Base-by-base conservation (phyloP, 345 rosid species). In the Syzygium aromaticum region DNA sequence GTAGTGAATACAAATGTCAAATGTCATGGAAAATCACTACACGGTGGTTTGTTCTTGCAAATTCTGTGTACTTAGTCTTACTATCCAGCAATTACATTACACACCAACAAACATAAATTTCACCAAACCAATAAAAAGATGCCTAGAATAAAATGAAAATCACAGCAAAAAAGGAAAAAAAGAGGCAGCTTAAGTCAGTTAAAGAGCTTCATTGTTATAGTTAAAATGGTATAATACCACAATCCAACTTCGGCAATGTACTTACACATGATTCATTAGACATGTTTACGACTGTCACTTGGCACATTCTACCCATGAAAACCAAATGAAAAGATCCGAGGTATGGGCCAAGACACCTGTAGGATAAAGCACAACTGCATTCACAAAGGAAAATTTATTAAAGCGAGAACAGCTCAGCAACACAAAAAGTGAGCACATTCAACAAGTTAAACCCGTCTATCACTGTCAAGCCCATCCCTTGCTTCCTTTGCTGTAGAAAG, bases 321-420 rank as follows among this genome's bases (percentile, higher is more conserved):
- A 30, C 85, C 85, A 52, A 52, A 30, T 54, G 6, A 46, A 54
- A 14, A 67, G 11, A 78, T 67, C 53, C 28, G 11, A 33, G n/a
- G 46, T 21, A 86, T 46, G 43, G 80, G 84, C 57, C 86, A 19
- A 78, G 25, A 49, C 52, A 87, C 27, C 52, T 78, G 25, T 93
- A 95, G 99, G 99, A 97, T 96, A 97, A 98, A 97, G 89, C 98
- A 97, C 87, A 97, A 88, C 99, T 97, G 98, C 98, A 94, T 33
- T 43, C 90, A 46, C 14, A 67, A 85, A 89, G 52, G 88, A 85
- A 89, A 91, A 73, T 25, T 43, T 28, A 43, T 49, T 57, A 63
- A 52, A 77, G 64, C 52, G 78, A 30, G 46, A 52, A 52, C 16
- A 40, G 25, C 38, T 54, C 80, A 28, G 33, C 63, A 77, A 49